These are phyloP conservation scores for Paraleonurus japonicus DNA, from an alignment of 257 asterid genomes.

Conservation along the genomic window DNA sequence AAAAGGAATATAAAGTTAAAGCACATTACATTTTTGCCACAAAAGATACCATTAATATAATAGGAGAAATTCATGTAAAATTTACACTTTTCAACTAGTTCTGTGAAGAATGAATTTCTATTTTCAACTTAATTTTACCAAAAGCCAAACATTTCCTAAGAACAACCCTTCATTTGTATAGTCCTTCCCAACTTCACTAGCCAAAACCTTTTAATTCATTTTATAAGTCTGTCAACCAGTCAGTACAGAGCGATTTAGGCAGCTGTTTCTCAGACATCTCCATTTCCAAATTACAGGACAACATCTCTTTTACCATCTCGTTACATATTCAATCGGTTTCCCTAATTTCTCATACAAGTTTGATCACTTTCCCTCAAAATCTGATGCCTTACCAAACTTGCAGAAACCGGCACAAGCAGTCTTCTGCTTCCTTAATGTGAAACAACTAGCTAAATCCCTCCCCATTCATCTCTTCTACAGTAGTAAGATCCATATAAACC, in stretches of 20 bases:
- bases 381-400: slow-evolving; percentile 7
- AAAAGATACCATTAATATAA: background rate
- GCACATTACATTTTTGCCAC: background rate
- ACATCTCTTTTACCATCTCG: background rate
- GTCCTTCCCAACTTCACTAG: slow-evolving; percentile 4
- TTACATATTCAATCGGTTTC: background rate
- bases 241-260: background rate
- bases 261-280: slow-evolving; percentile 14
- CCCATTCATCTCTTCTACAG: background rate
- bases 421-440: background rate
- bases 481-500: slow-evolving; percentile 17
- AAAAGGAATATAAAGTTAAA: background rate
- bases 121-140: background rate
- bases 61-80: background rate
- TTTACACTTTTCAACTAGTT: background rate
- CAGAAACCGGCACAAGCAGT: slow-evolving; percentile 1
- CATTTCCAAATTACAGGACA: background rate
- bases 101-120: background rate
- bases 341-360: background rate
- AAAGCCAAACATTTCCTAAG: slow-evolving; percentile 4
- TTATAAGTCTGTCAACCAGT: background rate
- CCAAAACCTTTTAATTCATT: background rate
- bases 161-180: background rate
- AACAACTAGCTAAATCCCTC: background rate
- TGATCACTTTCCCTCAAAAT: background rate